These are phyloP conservation scores for Epicoccum sorghinum DNA, from an alignment of 2,329 filamentous ascomycete genomes.

Conservation along the genomic window DNA sequence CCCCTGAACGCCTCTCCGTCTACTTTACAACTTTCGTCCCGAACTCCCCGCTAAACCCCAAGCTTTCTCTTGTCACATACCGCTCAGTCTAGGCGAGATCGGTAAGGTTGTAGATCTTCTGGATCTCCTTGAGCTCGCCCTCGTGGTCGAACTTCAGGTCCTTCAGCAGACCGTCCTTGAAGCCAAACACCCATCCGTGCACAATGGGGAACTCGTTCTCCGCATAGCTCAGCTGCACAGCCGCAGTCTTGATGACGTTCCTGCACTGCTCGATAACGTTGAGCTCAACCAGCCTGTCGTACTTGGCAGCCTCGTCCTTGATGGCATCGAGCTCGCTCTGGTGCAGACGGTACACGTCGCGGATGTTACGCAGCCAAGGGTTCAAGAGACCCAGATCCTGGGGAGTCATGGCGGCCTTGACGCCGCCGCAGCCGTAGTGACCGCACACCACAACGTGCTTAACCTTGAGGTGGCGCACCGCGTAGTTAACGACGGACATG, in stretches of 20 bases:
- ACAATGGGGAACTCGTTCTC: constrained; percentile 70
- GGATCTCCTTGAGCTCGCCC: constrained; percentile 60
- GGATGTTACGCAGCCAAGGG: constrained; percentile 76
- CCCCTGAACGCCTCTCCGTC: background rate
- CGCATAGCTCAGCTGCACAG: constrained; percentile 63
- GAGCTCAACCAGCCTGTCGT: constrained; percentile 45
- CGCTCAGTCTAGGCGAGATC: constrained; percentile 17
- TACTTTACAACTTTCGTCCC: constrained; percentile 1
- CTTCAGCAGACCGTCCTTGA: constrained; percentile 69
- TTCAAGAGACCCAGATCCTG: constrained; percentile 74
- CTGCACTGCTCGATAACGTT: constrained; percentile 48
- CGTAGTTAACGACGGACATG: constrained; percentile 51
- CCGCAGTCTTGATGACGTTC: constrained; percentile 56
- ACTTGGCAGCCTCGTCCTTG: constrained; percentile 34
- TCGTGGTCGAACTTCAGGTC: constrained; percentile 69
- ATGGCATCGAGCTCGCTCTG: constrained; percentile 68
- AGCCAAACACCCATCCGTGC: constrained; percentile 76
- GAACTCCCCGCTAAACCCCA: constrained; percentile 12
- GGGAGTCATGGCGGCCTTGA: constrained; percentile 66
- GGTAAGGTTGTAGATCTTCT: constrained; percentile 67
- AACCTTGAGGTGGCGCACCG: constrained; percentile 56
- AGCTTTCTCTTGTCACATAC: background rate
- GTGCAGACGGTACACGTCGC: constrained; percentile 74
- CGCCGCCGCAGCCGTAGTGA: constrained; percentile 72
- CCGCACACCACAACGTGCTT: constrained; percentile 74